Base-by-base conservation (phyloP, 2,329 filamentous ascomycete species). In the Pseudogymnoascus sp. region DNA sequence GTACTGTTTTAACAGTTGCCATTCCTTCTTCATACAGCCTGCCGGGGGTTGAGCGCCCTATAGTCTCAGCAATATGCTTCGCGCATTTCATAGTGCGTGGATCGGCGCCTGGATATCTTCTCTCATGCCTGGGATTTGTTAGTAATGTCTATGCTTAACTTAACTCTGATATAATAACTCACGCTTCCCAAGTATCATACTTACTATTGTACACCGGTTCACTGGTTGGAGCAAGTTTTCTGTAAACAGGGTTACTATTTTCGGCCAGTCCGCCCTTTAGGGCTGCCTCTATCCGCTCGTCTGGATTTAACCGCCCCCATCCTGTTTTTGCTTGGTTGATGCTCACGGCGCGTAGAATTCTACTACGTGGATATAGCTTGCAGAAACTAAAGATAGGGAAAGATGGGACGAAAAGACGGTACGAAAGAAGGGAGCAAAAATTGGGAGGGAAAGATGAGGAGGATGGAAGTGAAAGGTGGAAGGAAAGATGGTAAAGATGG, bases 101-200 rank as follows among this genome's bases (percentile, higher is more conserved):
- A 62, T 68, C 62, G 28, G 36, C 67, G 62, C 60, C 21, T 67
- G 10, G 48, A 67, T 64, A 67, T 68, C 62, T 68, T 57, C 63
- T 67, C 62, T 68, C n/a, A 67, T 68, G 67, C 39, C 21, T 68
- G 64, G 62, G 61, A 63, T 65, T 25, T 68, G 25, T 68, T 62
- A 68, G 63, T 16, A 39, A 39, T 39, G 37, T 65, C n/a, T n/a
- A n/a, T n/a, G n/a, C n/a, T n/a, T n/a, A n/a, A n/a, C n/a, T n/a
- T n/a, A n/a, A n/a, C n/a, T n/a, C n/a, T n/a, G n/a, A n/a, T n/a
- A n/a, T 60, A 57, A 23, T 37, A 65, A 67, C 45, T 16, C 37
- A 67, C 62, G 54, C 63, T 67, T 63, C 54, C 63, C 34, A 67
- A 6, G 6, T 5, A 28, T 28, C 25, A 28, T 5, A 28, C 25